These are phyloP conservation scores for Fusarium praegraminearum DNA, from an alignment of 2,329 filamentous ascomycete species.

Conservation along the genomic window DNA sequence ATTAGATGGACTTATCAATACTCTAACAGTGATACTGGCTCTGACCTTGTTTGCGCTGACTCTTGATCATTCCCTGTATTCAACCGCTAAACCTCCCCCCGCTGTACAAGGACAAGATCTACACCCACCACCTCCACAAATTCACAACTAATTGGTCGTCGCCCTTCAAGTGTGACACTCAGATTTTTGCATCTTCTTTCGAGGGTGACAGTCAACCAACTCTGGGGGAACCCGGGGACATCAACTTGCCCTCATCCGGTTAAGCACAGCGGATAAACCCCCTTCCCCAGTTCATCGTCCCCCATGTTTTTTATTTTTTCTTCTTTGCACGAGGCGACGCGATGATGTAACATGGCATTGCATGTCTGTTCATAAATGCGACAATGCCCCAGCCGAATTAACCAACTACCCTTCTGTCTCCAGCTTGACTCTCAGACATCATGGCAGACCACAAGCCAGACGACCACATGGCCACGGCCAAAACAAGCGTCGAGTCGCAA, in stretches of 20 bases:
- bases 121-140: constrained; percentile 6
- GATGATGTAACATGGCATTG: constrained; percentile 23
- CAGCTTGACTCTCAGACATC: not conserved
- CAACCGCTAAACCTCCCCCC: not conserved
- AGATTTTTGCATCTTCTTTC: constrained; percentile 22
- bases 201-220: constrained; percentile 27
- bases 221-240: constrained; percentile 9
- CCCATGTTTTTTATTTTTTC: constrained; percentile 32
- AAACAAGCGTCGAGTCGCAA: constrained; percentile 36
- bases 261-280: constrained; percentile 16
- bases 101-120: constrained; percentile 25
- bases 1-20: not conserved
- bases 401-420: not conserved
- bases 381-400: not conserved
- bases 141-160: not conserved
- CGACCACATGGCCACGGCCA: constrained; percentile 33
- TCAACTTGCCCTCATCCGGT: not conserved
- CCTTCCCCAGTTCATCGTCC: constrained; percentile 8
- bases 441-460: constrained; percentile 34
- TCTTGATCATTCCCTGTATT: not conserved
- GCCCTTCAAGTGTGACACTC: constrained; percentile 22
- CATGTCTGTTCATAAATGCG: constrained; percentile 15
- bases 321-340: not conserved
- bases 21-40: not conserved
- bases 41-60: not conserved